Conservation (phyloP, 305 asterid species). For the Fraxinus platypoda region DNA sequence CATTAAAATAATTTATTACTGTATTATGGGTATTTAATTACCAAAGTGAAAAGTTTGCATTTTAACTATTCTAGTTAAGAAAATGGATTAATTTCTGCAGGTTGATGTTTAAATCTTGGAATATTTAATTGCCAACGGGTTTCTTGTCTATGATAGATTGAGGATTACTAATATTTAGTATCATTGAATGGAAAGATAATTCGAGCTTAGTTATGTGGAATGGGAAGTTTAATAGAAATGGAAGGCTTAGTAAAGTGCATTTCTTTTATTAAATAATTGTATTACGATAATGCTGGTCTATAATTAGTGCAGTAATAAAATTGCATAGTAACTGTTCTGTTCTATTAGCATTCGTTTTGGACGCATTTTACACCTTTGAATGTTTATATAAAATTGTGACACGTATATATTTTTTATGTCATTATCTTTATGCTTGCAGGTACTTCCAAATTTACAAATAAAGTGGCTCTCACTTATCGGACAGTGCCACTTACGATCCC, state of each 20-base stretch:
- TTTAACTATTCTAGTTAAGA: background rate
- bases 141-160: background rate
- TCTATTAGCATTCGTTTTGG: background rate
- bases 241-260: background rate
- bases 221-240: background rate
- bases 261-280: background rate
- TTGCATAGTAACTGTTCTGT: background rate
- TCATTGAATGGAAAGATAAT: background rate
- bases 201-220: background rate
- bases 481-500: constrained; percentile 52
- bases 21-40: background rate
- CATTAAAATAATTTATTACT: background rate
- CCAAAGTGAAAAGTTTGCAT: background rate
- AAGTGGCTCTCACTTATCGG: constrained; percentile 60
- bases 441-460: constrained; percentile 46
- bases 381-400: too few species aligned
- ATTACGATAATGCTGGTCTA: background rate
- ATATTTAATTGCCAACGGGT: background rate
- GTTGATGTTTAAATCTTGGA: background rate
- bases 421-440: constrained; percentile 34
- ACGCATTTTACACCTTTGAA: background rate
- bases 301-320: background rate
- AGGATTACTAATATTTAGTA: background rate
- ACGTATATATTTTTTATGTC: too few species aligned
- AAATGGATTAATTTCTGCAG: background rate